These are phyloP conservation scores for Globisporangium canariense DNA, from an alignment of 352 stramenopile genomes.

Conservation along the genomic window DNA sequence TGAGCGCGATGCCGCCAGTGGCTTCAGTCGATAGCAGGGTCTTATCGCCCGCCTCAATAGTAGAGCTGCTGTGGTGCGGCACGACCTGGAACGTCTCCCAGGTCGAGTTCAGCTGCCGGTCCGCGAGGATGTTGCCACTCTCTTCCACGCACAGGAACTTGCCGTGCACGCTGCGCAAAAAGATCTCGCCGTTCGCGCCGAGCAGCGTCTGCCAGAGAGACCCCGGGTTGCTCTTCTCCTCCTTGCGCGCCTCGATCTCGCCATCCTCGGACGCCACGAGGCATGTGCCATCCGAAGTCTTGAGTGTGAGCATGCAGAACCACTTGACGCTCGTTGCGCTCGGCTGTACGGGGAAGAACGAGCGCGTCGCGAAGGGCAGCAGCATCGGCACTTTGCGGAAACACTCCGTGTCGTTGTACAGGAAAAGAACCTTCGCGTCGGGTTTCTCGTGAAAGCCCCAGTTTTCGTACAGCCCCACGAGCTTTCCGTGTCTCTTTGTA, in stretches of 20 bases:
- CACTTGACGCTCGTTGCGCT: constrained; percentile 28
- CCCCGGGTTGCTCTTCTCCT: constrained; percentile 23
- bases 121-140: constrained; percentile 61
- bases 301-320: constrained; percentile 79
- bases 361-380: constrained; percentile 34
- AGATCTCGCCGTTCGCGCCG: constrained; percentile 53
- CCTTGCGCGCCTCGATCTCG: constrained; percentile 36
- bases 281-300: constrained; percentile 59
- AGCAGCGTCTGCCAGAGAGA: constrained; percentile 79
- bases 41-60: neutral
- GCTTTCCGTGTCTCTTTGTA: constrained; percentile 45
- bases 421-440: constrained; percentile 67
- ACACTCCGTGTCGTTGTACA: constrained; percentile 83
- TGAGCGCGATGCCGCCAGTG: constrained; percentile 54
- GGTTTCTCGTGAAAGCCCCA: constrained; percentile 63
- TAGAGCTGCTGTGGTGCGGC: constrained; percentile 31
- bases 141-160: constrained; percentile 86
- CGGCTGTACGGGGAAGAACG: constrained; percentile 40
- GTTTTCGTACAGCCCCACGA: constrained; percentile 66
- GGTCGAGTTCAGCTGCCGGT: constrained; percentile 73
- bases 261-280: constrained; percentile 70
- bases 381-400: constrained; percentile 85
- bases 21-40: neutral
- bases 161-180: constrained; percentile 67
- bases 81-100: constrained; percentile 88